Conservation (phyloP, 148 eudicot species). For the Spergularia bocconei region DNA sequence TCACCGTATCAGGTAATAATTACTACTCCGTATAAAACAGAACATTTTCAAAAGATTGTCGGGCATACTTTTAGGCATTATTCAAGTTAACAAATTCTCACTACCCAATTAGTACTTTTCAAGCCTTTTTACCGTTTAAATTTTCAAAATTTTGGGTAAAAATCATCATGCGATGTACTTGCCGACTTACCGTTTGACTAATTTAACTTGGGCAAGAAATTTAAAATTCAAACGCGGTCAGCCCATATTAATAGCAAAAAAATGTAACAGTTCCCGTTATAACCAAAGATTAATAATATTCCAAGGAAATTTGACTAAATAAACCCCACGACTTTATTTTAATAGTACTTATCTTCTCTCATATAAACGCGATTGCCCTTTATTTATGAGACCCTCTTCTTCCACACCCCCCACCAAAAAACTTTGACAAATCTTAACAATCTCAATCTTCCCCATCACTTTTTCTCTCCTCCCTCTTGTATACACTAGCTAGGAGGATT, state of each 20-base stretch:
- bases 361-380: conserved; percentile 17
- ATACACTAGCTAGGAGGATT: neutral
- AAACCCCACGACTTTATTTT: conserved; percentile 1
- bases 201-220: neutral
- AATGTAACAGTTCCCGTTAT: conserved; percentile 15
- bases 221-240: conserved; percentile 7
- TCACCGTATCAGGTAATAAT: too few relatives aligned
- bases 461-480: neutral
- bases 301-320: conserved; percentile 17
- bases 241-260: conserved; percentile 10
- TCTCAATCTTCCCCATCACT: neutral
- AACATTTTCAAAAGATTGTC: too few relatives aligned
- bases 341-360: neutral
- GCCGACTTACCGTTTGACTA: neutral
- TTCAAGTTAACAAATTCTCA: too few relatives aligned
- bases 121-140: too few relatives aligned
- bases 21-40: too few relatives aligned
- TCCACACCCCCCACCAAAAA: conserved; percentile 3
- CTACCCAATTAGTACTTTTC: too few relatives aligned
- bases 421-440: conserved; percentile 16
- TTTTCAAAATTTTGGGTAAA: too few relatives aligned
- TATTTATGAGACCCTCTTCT: neutral
- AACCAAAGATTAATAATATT: neutral
- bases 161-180: too few relatives aligned
- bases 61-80: too few relatives aligned